Conservation (phyloP, 2,329 filamentous ascomycete genomes). For the Fusarium duplospermum region DNA sequence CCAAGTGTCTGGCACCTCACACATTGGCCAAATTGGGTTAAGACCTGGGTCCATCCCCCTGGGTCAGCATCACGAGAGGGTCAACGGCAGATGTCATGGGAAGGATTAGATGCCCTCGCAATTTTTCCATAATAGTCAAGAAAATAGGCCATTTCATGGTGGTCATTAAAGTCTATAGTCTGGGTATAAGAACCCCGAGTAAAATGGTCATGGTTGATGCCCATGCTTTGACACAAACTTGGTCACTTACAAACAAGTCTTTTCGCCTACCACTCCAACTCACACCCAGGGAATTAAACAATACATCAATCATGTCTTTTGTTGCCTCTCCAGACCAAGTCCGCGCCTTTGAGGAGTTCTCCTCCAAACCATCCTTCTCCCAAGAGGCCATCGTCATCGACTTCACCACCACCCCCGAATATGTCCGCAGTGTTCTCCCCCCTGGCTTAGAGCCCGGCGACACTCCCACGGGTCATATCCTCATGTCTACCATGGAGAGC, state of each 20-base stretch:
- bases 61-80: background rate
- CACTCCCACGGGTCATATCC: background rate
- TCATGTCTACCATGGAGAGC: background rate
- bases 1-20: background rate
- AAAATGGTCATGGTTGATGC: background rate
- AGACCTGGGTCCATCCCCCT: background rate
- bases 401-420: conserved; percentile 9
- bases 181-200: background rate
- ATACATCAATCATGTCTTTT: background rate
- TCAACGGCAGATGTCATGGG: background rate
- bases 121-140: background rate
- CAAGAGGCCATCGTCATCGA: conserved; percentile 6
- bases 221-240: background rate
- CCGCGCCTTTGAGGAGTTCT: background rate
- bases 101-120: background rate
- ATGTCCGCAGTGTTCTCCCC: conserved; percentile 3
- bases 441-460: background rate
- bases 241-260: background rate
- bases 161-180: background rate
- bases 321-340: background rate
- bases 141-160: background rate
- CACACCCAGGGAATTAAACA: background rate
- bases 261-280: background rate
- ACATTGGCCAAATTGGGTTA: background rate
- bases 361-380: conserved; percentile 3